Evolutionary conservation across 768 basidiomycete genomes (phyloP), one percentile per base, ranked within the genome.

Genomic region (Amanita phalloides): DNA sequence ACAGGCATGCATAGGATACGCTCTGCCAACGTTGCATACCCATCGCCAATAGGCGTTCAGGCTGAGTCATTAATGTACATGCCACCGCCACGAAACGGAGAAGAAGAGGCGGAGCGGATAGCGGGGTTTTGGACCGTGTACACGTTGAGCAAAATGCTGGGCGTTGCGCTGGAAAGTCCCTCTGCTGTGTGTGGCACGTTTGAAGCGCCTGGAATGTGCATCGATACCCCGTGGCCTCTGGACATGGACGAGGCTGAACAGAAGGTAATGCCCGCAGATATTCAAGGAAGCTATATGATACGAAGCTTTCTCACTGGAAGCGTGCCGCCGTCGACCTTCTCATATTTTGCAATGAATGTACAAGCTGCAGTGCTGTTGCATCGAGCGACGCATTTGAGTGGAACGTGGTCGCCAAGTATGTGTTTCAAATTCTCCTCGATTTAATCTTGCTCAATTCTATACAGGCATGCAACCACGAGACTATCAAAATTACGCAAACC

Each of bases 61-160:
- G 58, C 74, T 59, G 64, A 68, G 55, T 66, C 74, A 9, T 68
- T 79, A 47, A 65, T 75, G 55, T 62, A 65, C 1, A 62, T 79
- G 17, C 53, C 45, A 0, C 53, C 53, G 1, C 74, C 59, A 56
- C 70, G 39, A 14, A 74, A 77, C 58, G 56, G 64, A 23, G 60
- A 78, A n/a, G 82, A 82, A 54, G 80, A 83, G 60, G 81, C 77
- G 17, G 82, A 84, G 58, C 71, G 80, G 30, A 81, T 84, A 53
- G 79, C 78, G 50, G 78, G 73, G 0, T 84, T 85, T 61, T 85
- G 83, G 83, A 66, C 76, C 0, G 78, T 78, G 6, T 75, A 79
- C 55, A 66, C 69, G 45, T 68, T 83, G 49, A 81, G 84, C 63
- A 77, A 80, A 49, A 72, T 72, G 57, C 72, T 80, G 56, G 67